A percentile compares a stretch with the other conserved stretches of the same genome.
phyloP scores from a whole-genome alignment of 257 asterid genomes.

The Lithospermum erythrorhizon region DNA sequence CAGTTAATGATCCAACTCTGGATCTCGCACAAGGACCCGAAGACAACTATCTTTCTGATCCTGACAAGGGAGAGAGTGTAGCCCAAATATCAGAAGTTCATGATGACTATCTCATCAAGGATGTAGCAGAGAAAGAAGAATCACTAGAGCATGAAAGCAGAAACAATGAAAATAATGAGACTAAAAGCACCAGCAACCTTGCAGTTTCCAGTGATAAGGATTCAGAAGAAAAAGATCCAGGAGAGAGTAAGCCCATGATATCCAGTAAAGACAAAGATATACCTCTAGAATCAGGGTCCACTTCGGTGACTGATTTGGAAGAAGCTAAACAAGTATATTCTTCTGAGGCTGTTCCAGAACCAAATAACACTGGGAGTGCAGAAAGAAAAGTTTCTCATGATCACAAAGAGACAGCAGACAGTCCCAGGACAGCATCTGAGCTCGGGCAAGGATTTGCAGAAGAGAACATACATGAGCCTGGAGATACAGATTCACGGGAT shows the following conservation, averaged over 20 bases:
- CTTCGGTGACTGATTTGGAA: slow-evolving; percentile 1
- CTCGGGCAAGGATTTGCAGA: slow-evolving; percentile 4
- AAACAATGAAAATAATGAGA: neutral
- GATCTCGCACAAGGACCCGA: neutral
- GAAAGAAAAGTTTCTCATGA: slow-evolving; percentile 7
- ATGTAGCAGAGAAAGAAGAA: neutral
- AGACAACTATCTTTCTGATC: neutral
- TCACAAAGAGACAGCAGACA: slow-evolving; percentile 9
- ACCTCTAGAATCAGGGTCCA: neutral
- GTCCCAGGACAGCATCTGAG: slow-evolving; percentile 7
- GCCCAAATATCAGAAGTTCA: neutral
- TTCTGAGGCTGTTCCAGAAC: slow-evolving; percentile 7
- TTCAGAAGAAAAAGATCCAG: too few species aligned
- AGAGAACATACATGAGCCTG: slow-evolving; percentile 8
- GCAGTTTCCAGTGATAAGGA: too few species aligned
- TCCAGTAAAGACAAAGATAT: slow-evolving; percentile 1
- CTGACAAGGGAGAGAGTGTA: neutral
- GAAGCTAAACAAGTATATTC: slow-evolving; percentile 6
- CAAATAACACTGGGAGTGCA: slow-evolving; percentile 11
- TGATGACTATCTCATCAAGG: neutral
- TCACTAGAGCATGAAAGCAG: neutral
- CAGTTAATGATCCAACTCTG: neutral
- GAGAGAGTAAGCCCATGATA: neutral
- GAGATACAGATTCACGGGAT: slow-evolving; percentile 11
- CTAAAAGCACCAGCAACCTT: too few species aligned